phyloP scores from a whole-genome alignment of 768 basidiomycete genomes.

The Pleurotus sapidus region DNA sequence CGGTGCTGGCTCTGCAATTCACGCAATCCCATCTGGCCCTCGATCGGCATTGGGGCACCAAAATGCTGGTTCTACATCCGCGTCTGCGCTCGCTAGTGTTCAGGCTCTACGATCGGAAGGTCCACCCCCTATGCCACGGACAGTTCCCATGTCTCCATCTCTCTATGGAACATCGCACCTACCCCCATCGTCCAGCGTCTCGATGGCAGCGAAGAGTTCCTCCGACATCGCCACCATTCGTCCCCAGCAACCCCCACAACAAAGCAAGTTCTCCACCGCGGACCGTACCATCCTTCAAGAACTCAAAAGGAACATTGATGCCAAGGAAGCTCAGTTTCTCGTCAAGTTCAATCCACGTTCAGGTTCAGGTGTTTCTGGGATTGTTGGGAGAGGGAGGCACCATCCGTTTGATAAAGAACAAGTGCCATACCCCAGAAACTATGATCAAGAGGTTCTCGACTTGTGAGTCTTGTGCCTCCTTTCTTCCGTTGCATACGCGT shows the following conservation, averaged over 20 bases:
- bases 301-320: conserved; percentile 47
- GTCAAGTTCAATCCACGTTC: conserved; percentile 36
- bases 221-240: background rate
- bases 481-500: background rate
- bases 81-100: background rate
- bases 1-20: background rate
- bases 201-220: background rate
- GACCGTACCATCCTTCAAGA: conserved; percentile 62
- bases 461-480: conserved; percentile 44
- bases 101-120: background rate
- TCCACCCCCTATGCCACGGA: background rate
- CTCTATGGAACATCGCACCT: background rate
- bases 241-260: background rate
- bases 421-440: conserved; percentile 70
- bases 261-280: conserved; percentile 51
- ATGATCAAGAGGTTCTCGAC: conserved; percentile 61
- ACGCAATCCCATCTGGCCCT: background rate
- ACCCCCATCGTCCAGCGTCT: background rate
- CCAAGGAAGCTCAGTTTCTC: conserved; percentile 54
- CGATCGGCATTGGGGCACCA: background rate
- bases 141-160: background rate
- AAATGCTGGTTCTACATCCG: background rate
- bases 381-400: conserved; percentile 42
- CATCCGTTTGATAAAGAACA: conserved; percentile 48
- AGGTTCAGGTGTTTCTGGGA: background rate